phyloP scores from a whole-genome alignment of 495 filamentous ascomycete species.

The Talaromyces wortmannii region DNA sequence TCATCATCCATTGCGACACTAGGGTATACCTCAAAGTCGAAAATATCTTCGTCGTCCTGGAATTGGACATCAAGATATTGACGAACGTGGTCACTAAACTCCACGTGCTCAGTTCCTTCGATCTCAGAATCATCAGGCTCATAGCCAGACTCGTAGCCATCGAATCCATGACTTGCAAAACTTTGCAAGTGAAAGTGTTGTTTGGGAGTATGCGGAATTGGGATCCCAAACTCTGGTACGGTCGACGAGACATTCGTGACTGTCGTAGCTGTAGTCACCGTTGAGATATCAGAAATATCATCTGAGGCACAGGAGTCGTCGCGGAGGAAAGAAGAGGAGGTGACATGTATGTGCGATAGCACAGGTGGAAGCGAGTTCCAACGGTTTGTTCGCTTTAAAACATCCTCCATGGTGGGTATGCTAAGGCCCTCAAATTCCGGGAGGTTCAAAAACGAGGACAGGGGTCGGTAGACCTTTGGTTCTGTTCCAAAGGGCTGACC shows the following conservation, averaged over 20 bases:
- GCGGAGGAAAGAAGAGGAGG: conserved; percentile 26
- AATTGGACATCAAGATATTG: background rate
- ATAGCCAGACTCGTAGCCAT: conserved; percentile 33
- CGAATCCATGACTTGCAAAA: conserved; percentile 16
- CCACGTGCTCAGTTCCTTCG: conserved; percentile 10
- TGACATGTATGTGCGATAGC: conserved; percentile 30
- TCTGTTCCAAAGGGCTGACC: background rate
- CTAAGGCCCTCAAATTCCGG: background rate
- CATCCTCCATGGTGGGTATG: background rate
- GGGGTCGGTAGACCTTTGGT: background rate
- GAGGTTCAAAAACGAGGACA: background rate
- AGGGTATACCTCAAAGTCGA: conserved; percentile 1
- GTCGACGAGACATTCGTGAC: conserved; percentile 14
- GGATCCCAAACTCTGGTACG: conserved; percentile 9
- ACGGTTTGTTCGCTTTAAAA: conserved; percentile 13
- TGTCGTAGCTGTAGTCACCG: conserved; percentile 14
- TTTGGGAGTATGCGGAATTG: conserved; percentile 25
- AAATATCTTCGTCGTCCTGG: conserved; percentile 3
- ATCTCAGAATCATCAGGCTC: conserved; percentile 31
- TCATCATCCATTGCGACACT: background rate
- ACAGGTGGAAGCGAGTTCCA: conserved; percentile 39
- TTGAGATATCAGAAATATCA: conserved; percentile 32
- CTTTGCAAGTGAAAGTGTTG: conserved; percentile 26
- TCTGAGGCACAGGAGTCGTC: conserved; percentile 43
- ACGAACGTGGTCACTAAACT: background rate